Evolutionary conservation across 139 green algal genomes (phyloP), one percentile per base, ranked within the genome.

Genomic region (Chlorella sp.): DNA sequence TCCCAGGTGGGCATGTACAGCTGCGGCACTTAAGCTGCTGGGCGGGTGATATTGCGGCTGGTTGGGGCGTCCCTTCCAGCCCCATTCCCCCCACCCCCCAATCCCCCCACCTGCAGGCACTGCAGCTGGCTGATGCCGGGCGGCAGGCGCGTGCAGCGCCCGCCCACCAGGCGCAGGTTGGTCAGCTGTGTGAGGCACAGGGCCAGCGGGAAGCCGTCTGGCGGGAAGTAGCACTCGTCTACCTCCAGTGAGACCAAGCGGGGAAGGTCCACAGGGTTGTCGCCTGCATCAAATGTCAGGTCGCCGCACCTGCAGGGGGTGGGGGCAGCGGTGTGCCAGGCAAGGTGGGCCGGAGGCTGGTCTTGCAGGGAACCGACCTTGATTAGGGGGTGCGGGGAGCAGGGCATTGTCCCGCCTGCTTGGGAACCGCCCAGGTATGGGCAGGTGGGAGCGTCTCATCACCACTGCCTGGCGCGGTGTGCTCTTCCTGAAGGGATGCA

Each of bases 141-240:
- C 40, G 77, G 77, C 40, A 83, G 77, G 51, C 77, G 60, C 28
- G 60, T n/a, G 58, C 60, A 73, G 58, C 56, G 56, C 28, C 77
- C 77, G 20, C 76, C 77, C 58, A 83, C 77, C 77, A 83, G 77
- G 30, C 77, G 77, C 60, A 83, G 77, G 28, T 60, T 74, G 28
- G 77, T 83, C 17, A 83, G 58, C 30, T 58, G 41, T 28, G 58
- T 73, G 22, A 83, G 77, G 38, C 77, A 83, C 28, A 83, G 60
- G 28, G 73, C 13, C 38, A 30, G 40, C 40, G 38, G 77, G 14
- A 83, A 41, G 36, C 77, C 77, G 14, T 64, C 41, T 3, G 77
- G 40, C 0, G 77, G 77, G 58, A 83, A 83, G 58, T 60, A 60
- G 58, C 64, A 54, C 72, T 83, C 77, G 74, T 83, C 77, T 32